Base-by-base conservation (phyloP, 2,329 filamentous ascomycete genomes). In the Microcyclosporella mali region DNA sequence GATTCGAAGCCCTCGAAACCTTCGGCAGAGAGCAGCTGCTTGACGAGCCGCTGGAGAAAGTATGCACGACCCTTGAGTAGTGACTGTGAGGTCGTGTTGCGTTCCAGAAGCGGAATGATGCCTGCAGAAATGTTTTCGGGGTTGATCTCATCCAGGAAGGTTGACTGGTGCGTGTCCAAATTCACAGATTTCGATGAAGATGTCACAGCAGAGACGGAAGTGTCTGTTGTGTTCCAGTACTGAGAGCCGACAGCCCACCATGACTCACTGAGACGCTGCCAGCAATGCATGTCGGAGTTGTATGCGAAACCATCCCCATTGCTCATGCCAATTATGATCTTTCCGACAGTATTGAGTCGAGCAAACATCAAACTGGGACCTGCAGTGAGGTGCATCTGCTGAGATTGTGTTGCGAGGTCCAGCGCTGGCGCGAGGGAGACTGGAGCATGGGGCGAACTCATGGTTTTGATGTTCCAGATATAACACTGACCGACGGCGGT, bases 221-320 rank as follows among this genome's bases (percentile, higher is more conserved):
- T 88, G 58, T 95, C 92, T 40, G 88, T 94, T 1, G 88, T 94
- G 65, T 98, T 97, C 94, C 92, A 98, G 64, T 98, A 98, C 62
- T 98, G 92, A 55, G 87, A 94, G 14, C 89, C 89, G 0, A 97
- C 88, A 0, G 90, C 90, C 88, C 92, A 98, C 92, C 92, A 98
- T 2, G 87, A 78, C 62, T 98, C 94, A 2, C 88, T 94, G n/a
- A 98, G 73, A 8, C 89, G 81, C 65, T 97, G 90, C 92, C 92
- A 98, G 6, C 82, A 79, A 64, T 81, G 90, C 83, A 98, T 85
- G 14, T 77, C 75, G 0, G 84, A 78, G 1, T 86, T 86, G 66
- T 98, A 98, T 40, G 82, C 82, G 66, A 88, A 98, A 1, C 92
- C 92, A 56, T 98, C 90, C 15, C 92, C 92, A 56, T 95, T 97